phyloP scores from a whole-genome alignment of 805 yeast genomes.

The Hanseniaspora valbyensis region DNA sequence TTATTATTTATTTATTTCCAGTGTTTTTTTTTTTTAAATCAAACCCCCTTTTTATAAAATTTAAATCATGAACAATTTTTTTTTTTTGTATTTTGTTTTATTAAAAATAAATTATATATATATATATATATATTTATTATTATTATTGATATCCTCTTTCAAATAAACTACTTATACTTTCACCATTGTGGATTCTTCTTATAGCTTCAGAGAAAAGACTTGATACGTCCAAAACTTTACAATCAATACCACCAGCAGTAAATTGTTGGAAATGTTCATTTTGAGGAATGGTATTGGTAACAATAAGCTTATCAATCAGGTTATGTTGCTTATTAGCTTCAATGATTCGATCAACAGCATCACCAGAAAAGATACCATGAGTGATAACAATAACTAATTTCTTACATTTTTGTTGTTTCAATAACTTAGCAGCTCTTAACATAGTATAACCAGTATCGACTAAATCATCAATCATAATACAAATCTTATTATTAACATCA shows the following conservation, averaged over 20 bases:
- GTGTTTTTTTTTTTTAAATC: not conserved
- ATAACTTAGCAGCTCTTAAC: slow-evolving; percentile 78
- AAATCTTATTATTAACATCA: slow-evolving; percentile 73
- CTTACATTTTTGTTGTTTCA: slow-evolving; percentile 87
- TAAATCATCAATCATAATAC: slow-evolving; percentile 86
- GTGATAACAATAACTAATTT: slow-evolving; percentile 80
- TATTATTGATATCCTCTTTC: slow-evolving; percentile 51
- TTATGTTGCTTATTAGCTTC: slow-evolving; percentile 32
- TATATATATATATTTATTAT: not conserved
- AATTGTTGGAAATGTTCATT: slow-evolving; percentile 20
- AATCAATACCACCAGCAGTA: slow-evolving; percentile 37
- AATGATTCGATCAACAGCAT: slow-evolving; percentile 60
- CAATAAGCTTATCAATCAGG: slow-evolving; percentile 70
- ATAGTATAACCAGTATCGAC: slow-evolving; percentile 90
- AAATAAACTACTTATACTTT: slow-evolving; percentile 83
- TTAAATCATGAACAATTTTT: no score
- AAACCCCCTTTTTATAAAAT: no score
- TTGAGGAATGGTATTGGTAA: slow-evolving; percentile 90
- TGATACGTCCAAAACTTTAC: slow-evolving; percentile 80
- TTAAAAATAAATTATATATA: not conserved
- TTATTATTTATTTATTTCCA: not conserved
- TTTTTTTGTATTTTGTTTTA: no score
- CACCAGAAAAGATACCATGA: slow-evolving; percentile 89
- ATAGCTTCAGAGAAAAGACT: slow-evolving; percentile 88
- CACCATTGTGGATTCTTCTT: slow-evolving; percentile 94